A percentile compares a stretch with the other conserved stretches of the same genome.
Evolutionary conservation across 345 rosid species (phyloP).

Genomic region (Aquilaria yunnanensis): DNA sequence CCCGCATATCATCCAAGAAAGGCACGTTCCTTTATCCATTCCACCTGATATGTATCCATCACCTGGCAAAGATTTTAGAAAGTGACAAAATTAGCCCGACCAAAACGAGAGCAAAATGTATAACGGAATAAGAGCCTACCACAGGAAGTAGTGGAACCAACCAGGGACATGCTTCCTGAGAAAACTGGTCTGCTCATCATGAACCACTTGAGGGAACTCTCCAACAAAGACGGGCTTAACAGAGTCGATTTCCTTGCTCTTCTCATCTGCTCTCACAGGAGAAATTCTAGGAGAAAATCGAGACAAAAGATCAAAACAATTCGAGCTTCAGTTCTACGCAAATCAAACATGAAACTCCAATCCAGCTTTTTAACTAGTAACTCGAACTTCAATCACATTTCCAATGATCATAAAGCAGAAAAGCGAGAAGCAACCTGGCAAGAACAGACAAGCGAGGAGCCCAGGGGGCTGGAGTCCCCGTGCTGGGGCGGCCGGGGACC

Average conservation of each 20-base stretch:
- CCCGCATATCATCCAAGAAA: slow-evolving; percentile 74
- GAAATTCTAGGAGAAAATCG: slow-evolving; percentile 39
- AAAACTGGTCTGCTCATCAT: slow-evolving; percentile 57
- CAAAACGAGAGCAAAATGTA: slow-evolving; percentile 3
- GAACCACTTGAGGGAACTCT: slow-evolving; percentile 73
- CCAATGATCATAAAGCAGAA: background rate
- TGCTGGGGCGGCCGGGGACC: slow-evolving; percentile 54
- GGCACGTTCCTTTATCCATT: slow-evolving; percentile 66
- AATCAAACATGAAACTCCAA: background rate
- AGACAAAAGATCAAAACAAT: slow-evolving; percentile 8
- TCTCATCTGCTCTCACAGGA: slow-evolving; percentile 35
- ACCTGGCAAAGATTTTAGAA: slow-evolving; percentile 34
- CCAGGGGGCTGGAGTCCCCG: slow-evolving; percentile 95
- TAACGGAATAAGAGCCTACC: background rate
- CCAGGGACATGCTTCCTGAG: slow-evolving; percentile 47
- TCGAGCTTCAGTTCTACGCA: background rate
- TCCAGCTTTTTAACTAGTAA: background rate
- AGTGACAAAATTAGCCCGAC: slow-evolving; percentile 13
- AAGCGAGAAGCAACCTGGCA: slow-evolving; percentile 45
- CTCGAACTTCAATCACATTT: background rate
- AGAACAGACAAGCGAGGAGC: slow-evolving; percentile 86
- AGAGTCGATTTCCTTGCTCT: slow-evolving; percentile 43
- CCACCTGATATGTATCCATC: slow-evolving; percentile 57
- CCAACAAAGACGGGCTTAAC: slow-evolving; percentile 83
- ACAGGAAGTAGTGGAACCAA: slow-evolving; percentile 24